Base-by-base conservation (phyloP, 805 yeast species). In the Wickerhamomyces hampshirensis region DNA sequence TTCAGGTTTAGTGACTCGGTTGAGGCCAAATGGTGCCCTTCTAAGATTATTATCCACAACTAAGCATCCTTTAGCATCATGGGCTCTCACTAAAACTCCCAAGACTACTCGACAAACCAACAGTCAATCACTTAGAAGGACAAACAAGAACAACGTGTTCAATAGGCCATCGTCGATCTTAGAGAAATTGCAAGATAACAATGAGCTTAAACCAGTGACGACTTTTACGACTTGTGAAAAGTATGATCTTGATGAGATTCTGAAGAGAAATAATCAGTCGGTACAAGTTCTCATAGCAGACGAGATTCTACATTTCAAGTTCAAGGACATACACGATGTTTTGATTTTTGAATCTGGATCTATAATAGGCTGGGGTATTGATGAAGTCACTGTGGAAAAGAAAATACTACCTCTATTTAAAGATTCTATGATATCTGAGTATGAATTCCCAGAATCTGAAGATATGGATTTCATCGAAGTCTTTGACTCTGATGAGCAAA, bases 351-450 rank as follows among this genome's bases (percentile, higher is more conserved):
- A 78, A 4, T 80, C 81, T 47, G 97, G 96, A 3, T 75, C 95
- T 0, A 62, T 88, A 10, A 86, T 85, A 11, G 84, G 86, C 0
- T 88, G 96, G 95, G 87, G 87, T 7, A 60, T 85, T 47, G 60
- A 65, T 13, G 96, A 89, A 58, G 39, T 56, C 0, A 66, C 64
- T 6, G 63, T 78, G 4, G 38, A 66, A 17, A 53, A 63, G 5
- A 60, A 68, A 14, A 62, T 83, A 5, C 44, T 79, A 6, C 84
- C 86, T 1, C 41, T 74, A 13, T 59, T 86, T 4, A 55, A 63
- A 31, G 48, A 55, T 0, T 75, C 84, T 2, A 71, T 71, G 54
- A 41, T 71, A 3, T 62, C 69, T 4, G 59, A 73, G 1, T 73
- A 73, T 41, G 54, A 65, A 15, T 61, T 55, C 2, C 62, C 69